phyloP scores from a whole-genome alignment of 441 rosid species.

The Gossypium gossypioides region DNA sequence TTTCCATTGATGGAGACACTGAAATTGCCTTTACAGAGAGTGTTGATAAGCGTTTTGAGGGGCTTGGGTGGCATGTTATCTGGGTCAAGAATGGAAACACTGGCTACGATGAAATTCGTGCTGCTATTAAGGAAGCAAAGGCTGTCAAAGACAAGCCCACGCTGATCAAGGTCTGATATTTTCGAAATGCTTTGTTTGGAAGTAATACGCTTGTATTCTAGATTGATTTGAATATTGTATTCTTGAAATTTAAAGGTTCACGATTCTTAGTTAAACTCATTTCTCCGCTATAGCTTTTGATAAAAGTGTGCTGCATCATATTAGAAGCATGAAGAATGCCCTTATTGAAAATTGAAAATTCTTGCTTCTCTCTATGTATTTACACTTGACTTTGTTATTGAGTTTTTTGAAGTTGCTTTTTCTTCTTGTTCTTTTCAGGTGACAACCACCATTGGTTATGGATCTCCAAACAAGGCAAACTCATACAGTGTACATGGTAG shows the following conservation, averaged over 20 bases:
- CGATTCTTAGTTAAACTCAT: neutral
- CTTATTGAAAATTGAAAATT: neutral
- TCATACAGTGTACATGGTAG: conserved; percentile 76
- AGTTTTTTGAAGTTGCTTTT: neutral
- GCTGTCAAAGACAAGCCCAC: conserved; percentile 83
- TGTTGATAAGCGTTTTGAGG: conserved; percentile 73
- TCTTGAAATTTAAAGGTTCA: neutral
- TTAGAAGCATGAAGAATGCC: conserved; percentile 1
- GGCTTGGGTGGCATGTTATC: conserved; percentile 90
- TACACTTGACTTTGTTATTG: neutral
- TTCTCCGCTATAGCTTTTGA: neutral
- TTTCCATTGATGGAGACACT: conserved; percentile 87
- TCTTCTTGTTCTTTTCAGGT: conserved; percentile 34
- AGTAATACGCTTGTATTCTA: neutral
- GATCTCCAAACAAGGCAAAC: conserved; percentile 84
- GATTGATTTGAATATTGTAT: neutral
- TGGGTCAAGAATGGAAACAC: conserved; percentile 95
- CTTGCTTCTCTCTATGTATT: neutral
- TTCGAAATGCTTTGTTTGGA: conserved; percentile 7
- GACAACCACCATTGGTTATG: conserved; percentile 78
- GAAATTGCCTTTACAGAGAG: conserved; percentile 81
- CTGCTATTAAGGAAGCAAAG: conserved; percentile 90
- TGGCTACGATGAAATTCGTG: conserved; percentile 86
- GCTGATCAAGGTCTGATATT: conserved; percentile 59
- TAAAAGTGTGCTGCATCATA: neutral